phyloP scores from a whole-genome alignment of 768 basidiomycete species.

The Boletus subcaerulescens region DNA sequence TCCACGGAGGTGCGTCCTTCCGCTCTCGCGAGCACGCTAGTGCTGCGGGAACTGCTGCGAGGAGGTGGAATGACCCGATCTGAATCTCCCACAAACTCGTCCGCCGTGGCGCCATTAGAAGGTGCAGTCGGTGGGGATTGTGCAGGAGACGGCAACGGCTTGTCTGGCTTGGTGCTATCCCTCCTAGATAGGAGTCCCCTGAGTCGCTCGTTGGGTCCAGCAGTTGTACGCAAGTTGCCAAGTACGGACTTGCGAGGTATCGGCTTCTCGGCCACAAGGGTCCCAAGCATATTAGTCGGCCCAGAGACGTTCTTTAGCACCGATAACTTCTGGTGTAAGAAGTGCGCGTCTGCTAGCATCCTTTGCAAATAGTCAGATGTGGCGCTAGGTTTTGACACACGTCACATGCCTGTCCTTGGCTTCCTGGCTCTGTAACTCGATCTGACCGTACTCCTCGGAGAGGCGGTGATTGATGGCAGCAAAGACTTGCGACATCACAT shows the following conservation, averaged over 20 bases:
- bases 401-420: constrained; percentile 75
- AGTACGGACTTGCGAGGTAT: constrained; percentile 39
- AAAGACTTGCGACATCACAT: constrained; percentile 94
- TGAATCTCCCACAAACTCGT: constrained; percentile 10
- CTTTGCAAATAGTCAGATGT: constrained; percentile 40
- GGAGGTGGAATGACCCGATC: constrained; percentile 24
- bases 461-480: constrained; percentile 89
- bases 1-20: constrained; percentile 6
- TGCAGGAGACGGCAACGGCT: constrained; percentile 25
- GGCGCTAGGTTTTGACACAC: constrained; percentile 4
- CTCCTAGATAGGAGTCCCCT: constrained; percentile 35
- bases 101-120: constrained; percentile 12
- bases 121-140: constrained; percentile 16
- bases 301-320: constrained; percentile 69
- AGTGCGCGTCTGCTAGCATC: constrained; percentile 75
- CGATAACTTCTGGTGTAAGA: constrained; percentile 72
- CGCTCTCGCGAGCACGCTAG: constrained; percentile 5
- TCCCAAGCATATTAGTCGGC: constrained; percentile 78
- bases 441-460: constrained; percentile 78
- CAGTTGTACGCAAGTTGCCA: constrained; percentile 21
- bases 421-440: constrained; percentile 78
- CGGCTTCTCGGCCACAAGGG: constrained; percentile 79
- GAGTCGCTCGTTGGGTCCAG: constrained; percentile 36
- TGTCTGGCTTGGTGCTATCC: constrained; percentile 27
- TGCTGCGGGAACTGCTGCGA: constrained; percentile 18